Evolutionary conservation across 2,329 filamentous ascomycete genomes (phyloP).

Genomic region (Aspergillaceae sp.): DNA sequence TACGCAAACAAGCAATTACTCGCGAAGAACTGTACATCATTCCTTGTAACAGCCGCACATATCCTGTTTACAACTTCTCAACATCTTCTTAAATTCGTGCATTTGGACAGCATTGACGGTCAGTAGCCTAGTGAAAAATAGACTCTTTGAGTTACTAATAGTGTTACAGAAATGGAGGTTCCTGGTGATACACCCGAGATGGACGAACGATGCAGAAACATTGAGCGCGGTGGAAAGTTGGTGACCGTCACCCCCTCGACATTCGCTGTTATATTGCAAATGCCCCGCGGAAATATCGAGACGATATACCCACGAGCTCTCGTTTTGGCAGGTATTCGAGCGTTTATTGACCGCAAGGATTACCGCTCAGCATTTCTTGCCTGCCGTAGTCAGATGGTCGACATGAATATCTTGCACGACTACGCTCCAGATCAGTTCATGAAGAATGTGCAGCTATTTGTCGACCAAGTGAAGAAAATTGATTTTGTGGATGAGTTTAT

Average conservation of each 20-base stretch:
- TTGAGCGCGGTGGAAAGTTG: conserved; percentile 80
- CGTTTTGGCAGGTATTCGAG: conserved; percentile 81
- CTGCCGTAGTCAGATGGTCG: conserved; percentile 86
- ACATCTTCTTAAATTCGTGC: conserved; percentile 89
- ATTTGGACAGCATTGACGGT: conserved; percentile 62
- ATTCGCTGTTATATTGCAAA: conserved; percentile 80
- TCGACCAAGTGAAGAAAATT: conserved; percentile 73
- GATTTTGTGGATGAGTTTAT: conserved; percentile 85
- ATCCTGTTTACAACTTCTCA: conserved; percentile 87
- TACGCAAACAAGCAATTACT: conserved; percentile 68
- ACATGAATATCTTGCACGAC: conserved; percentile 96
- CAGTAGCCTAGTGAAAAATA: too few relatives aligned
- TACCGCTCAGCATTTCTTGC: conserved; percentile 78
- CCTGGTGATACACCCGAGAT: conserved; percentile 81
- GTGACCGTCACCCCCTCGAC: conserved; percentile 83
- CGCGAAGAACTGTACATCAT: conserved; percentile 85
- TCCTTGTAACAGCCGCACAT: conserved; percentile 70
- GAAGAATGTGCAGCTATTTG: conserved; percentile 62
- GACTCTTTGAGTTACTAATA: conserved; percentile 4
- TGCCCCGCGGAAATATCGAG: conserved; percentile 92
- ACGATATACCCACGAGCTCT: conserved; percentile 90
- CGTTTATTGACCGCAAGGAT: conserved; percentile 67
- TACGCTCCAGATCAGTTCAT: conserved; percentile 84
- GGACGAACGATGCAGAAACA: conserved; percentile 83
- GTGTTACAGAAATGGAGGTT: conserved; percentile 60